A percentile compares a stretch with the other conserved stretches of the same genome.
These are phyloP conservation scores for Camelina hispida DNA, from an alignment of 345 rosid genomes.

Conservation along the genomic window DNA sequence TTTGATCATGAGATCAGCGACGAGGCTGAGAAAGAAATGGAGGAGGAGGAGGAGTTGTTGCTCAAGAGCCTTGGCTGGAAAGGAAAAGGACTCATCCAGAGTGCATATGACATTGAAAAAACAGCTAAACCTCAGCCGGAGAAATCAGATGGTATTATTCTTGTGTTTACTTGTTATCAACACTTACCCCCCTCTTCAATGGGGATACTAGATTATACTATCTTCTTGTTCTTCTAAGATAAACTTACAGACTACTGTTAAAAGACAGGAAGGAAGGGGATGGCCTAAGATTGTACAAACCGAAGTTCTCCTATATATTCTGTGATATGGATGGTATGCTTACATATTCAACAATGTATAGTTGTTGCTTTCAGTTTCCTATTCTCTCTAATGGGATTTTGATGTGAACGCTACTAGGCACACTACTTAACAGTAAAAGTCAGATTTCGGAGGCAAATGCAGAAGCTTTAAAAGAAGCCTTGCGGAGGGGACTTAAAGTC, in stretches of 20 bases:
- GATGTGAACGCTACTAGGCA: constrained; percentile 60
- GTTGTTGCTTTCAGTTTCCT: constrained; percentile 22
- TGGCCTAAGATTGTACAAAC: constrained; percentile 79
- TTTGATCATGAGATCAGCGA: constrained; percentile 96
- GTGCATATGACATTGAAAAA: constrained; percentile 67
- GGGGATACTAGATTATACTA: constrained; percentile 26
- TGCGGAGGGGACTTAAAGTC: constrained; percentile 83
- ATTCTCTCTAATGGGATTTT: constrained; percentile 29
- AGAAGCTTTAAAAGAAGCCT: constrained; percentile 86
- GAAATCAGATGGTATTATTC: constrained; percentile 65
- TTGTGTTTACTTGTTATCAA: neutral
- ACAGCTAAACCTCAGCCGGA: constrained; percentile 46
- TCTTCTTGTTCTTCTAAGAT: constrained; percentile 39
- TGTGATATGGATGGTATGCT: constrained; percentile 97
- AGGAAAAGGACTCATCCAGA: constrained; percentile 91
- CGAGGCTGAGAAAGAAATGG: constrained; percentile 97
- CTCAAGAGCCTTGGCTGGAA: constrained; percentile 88
- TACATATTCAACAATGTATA: constrained; percentile 22
- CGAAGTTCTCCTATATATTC: constrained; percentile 94
- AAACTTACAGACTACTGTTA: constrained; percentile 41
- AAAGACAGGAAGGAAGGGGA: constrained; percentile 95
- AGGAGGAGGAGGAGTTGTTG: constrained; percentile 78
- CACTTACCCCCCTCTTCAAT: constrained; percentile 5
- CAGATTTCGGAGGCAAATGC: constrained; percentile 67
- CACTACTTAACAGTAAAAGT: constrained; percentile 82